Evolutionary conservation across 2,329 filamentous ascomycete genomes (phyloP), one percentile per base, ranked within the genome.

Genomic region (Corinectria fuckeliana): DNA sequence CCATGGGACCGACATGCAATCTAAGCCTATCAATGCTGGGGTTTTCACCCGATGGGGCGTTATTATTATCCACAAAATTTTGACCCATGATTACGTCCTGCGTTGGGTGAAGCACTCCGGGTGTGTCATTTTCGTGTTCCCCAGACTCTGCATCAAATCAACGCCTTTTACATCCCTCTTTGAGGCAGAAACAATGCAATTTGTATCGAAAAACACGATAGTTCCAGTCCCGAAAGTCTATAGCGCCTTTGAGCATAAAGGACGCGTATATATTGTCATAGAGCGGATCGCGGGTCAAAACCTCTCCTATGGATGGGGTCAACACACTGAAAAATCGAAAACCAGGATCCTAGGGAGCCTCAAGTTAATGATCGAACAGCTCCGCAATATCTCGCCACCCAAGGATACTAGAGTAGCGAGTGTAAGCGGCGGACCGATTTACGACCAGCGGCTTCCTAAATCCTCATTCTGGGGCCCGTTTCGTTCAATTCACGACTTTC

Each of bases 201-300:
- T 76, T 47, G 60, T 82, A 45, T 70, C 74, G 5, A 45, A 70
- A 14, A 70, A 79, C 50, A 82, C 79, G 4, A 71, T 70, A 2
- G 73, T 82, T 23, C 80, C 79, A 5, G 77, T 82, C 1, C 80
- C 81, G 2, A 72, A 75, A 21, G 71, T 82, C 1, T 72, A 79
- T 60, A 78, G 69, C 60, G 73, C 78, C 13, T 82, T 81, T 58
- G 51, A 65, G 2, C 69, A 75, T 56, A 68, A 72, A 23, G 71
- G 69, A 20, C 53, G 59, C 13, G 66, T 74, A 0, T 82, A 80
- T 61, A 79, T 82, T 54, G 67, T 81, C 2, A 82, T 82, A 78
- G 67, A 75, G 28, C 54, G 71, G 39, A 73, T 80, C 25, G 49
- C 69, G 4, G 76, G 77, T 2, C 18, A 63, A 9, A 58, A 58